Conservation (phyloP, 805 yeast genomes). For the Barnettozyma botsteinii region DNA sequence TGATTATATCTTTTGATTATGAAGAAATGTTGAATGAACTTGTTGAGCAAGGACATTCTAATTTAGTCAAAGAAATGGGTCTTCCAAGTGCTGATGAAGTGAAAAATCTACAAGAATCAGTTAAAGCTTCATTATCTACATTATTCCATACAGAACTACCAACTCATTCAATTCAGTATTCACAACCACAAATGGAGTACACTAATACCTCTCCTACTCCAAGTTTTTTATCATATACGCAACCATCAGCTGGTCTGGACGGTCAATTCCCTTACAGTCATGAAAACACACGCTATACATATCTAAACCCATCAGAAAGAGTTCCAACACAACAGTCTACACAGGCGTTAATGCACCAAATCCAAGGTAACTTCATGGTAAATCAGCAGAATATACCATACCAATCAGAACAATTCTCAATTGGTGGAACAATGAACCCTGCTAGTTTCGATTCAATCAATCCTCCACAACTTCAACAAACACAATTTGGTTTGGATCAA, state of each 20-base stretch:
- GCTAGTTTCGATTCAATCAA: background rate
- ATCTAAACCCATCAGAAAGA: background rate
- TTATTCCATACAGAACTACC: too few relatives aligned
- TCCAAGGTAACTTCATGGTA: background rate
- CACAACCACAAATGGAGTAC: background rate
- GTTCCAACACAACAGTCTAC: background rate
- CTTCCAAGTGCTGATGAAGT: slow-evolving; percentile 18
- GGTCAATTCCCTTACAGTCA: background rate
- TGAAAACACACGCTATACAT: background rate
- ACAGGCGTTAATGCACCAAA: background rate
- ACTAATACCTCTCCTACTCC: background rate
- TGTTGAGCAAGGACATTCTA: slow-evolving; percentile 13
- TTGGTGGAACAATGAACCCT: background rate
- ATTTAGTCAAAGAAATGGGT: slow-evolving; percentile 11
- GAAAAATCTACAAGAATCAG: slow-evolving; percentile 1
- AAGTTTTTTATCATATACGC: background rate
- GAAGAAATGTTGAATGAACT: slow-evolving; percentile 15
- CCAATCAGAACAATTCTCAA: background rate
- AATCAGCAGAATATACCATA: background rate
- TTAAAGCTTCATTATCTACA: background rate
- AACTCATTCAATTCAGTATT: background rate
- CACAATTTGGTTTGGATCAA: background rate
- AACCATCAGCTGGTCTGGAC: background rate
- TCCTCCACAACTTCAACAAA: background rate
- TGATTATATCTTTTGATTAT: slow-evolving; percentile 30